These are phyloP conservation scores for Elymus sibiricus DNA, from an alignment of 176 grass and related monocot species.

Conservation along the genomic window DNA sequence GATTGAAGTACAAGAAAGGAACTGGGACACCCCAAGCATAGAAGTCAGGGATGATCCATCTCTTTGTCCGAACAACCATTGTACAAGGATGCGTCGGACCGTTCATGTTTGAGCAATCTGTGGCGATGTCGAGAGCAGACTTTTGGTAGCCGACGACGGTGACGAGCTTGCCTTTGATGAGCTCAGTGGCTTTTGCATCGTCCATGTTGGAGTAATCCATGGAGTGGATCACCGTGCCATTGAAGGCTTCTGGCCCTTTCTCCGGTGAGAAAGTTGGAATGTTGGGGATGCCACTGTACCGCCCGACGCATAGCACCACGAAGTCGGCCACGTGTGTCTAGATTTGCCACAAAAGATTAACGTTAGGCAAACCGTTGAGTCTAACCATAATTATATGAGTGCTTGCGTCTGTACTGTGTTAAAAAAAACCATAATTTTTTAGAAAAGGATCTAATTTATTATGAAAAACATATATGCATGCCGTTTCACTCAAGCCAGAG, in stretches of 20 bases:
- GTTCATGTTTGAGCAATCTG: not conserved
- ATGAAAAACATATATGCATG: too few relatives aligned
- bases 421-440: too few relatives aligned
- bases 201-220: not conserved
- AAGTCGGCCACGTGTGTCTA: not conserved
- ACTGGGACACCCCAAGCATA: conserved; percentile 28
- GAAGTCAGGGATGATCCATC: not conserved
- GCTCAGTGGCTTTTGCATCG: not conserved
- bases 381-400: too few relatives aligned
- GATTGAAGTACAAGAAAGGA: conserved; percentile 9
- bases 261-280: not conserved
- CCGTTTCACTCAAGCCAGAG: too few relatives aligned
- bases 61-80: too few relatives aligned
- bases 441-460: too few relatives aligned
- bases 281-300: not conserved
- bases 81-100: too few relatives aligned
- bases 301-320: not conserved
- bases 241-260: not conserved
- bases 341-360: not conserved
- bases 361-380: too few relatives aligned
- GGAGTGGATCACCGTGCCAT: not conserved
- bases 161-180: not conserved
- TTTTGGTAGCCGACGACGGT: not conserved
- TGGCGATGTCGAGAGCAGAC: not conserved
- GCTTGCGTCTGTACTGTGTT: too few relatives aligned